These are phyloP conservation scores for Populus simonii DNA, from an alignment of 345 rosid species.

Conservation along the genomic window DNA sequence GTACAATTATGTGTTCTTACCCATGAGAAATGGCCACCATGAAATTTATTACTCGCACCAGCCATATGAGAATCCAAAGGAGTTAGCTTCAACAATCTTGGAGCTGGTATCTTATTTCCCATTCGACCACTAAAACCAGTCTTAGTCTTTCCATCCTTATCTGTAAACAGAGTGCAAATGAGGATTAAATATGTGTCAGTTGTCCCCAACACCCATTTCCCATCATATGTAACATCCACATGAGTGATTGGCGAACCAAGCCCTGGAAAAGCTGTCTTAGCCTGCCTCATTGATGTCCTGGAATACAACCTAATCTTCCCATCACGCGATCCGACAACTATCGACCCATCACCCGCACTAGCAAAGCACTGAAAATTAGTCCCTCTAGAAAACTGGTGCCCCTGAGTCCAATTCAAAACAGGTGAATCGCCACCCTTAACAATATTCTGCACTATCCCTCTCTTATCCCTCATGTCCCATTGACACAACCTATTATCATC, in stretches of 20 bases:
- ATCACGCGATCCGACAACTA: slow-evolving; percentile 82
- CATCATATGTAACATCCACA: slow-evolving; percentile 88
- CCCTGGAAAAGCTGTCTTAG: slow-evolving; percentile 94
- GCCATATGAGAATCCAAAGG: slow-evolving; percentile 91
- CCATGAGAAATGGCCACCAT: slow-evolving; percentile 97
- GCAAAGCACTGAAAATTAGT: slow-evolving; percentile 97
- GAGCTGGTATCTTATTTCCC: slow-evolving; percentile 94
- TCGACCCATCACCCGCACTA: slow-evolving; percentile 84
- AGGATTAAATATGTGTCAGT: slow-evolving; percentile 81
- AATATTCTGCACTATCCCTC: slow-evolving; percentile 77
- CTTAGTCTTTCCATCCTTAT: slow-evolving; percentile 86
- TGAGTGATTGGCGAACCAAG: slow-evolving; percentile 89
- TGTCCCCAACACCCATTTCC: slow-evolving; percentile 94
- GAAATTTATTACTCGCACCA: slow-evolving; percentile 76
- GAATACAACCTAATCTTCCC: slow-evolving; percentile 95
- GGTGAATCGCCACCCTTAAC: slow-evolving; percentile 51
- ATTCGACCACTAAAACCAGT: slow-evolving; percentile 84
- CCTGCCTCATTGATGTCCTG: slow-evolving; percentile 81
- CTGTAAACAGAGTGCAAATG: slow-evolving; percentile 84
- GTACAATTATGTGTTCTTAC: slow-evolving; percentile 42
- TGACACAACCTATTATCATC: slow-evolving; percentile 93
- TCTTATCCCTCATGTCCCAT: slow-evolving; percentile 92
- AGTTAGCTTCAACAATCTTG: slow-evolving; percentile 82
- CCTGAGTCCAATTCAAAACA: slow-evolving; percentile 81
- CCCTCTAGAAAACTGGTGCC: slow-evolving; percentile 93